phyloP scores from a whole-genome alignment of 2,329 filamentous ascomycete species.

The Botrytis porri region DNA sequence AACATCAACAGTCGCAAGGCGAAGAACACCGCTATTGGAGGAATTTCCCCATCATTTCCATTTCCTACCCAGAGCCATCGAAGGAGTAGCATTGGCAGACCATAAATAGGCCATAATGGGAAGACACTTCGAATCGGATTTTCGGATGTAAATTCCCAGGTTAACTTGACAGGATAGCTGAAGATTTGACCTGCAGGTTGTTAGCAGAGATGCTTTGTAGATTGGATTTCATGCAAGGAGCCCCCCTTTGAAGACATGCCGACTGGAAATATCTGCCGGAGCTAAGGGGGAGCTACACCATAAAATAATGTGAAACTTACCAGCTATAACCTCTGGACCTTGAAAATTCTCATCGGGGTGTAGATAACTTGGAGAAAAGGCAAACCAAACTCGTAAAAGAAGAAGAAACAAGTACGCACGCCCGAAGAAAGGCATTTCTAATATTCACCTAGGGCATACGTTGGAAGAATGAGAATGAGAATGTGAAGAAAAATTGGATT shows the following conservation, averaged over 20 bases:
- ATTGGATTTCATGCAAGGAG: neutral
- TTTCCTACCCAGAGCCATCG: slow-evolving; percentile 91
- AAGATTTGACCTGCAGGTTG: slow-evolving; percentile 74
- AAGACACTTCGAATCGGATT: slow-evolving; percentile 93
- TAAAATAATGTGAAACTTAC: slow-evolving; percentile 52
- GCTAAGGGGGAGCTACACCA: neutral
- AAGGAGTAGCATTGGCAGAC: slow-evolving; percentile 86
- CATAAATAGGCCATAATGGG: slow-evolving; percentile 93
- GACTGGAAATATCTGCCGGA: slow-evolving; percentile 9
- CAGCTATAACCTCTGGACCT: slow-evolving; percentile 93
- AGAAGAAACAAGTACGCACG: slow-evolving; percentile 82
- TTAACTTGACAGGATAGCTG: slow-evolving; percentile 81
- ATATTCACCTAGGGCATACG: slow-evolving; percentile 46
- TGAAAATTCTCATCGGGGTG: slow-evolving; percentile 99
- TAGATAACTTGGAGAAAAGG: slow-evolving; percentile 90
- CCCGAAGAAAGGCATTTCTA: slow-evolving; percentile 40
- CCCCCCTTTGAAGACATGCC: neutral
- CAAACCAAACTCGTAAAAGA: slow-evolving; percentile 88
- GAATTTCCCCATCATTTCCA: slow-evolving; percentile 70
- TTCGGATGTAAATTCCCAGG: slow-evolving; percentile 93
- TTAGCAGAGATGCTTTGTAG: slow-evolving; percentile 19
- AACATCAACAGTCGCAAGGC: slow-evolving; percentile 89
- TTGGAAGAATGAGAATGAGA: slow-evolving; percentile 1
- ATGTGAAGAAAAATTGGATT: neutral
- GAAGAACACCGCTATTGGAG: slow-evolving; percentile 88